Percentiles rank a stretch among this genome's conserved stretches.
Evolutionary conservation across 345 rosid species (phyloP).

Genomic region (Gossypium herbaceum): DNA sequence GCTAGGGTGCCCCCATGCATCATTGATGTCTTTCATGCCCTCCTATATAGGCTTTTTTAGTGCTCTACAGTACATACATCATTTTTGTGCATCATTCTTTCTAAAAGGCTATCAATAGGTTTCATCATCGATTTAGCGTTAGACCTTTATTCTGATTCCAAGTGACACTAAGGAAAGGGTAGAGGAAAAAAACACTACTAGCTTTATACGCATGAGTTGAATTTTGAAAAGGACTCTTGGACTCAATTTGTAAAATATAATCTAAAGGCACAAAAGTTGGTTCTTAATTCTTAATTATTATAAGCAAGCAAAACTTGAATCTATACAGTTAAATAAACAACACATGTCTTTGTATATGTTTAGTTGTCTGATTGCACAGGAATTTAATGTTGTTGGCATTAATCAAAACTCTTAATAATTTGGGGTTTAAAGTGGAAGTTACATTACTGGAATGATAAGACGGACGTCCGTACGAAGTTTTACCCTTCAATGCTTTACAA

Average conservation of each 20-base stretch:
- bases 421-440: not conserved
- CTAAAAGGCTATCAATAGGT: constrained; percentile 23
- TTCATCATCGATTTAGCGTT: constrained; percentile 18
- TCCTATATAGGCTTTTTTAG: not conserved
- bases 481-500: constrained; percentile 2
- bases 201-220: not conserved
- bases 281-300: not conserved
- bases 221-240: not conserved
- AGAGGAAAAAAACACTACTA: not conserved
- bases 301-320: too few species aligned
- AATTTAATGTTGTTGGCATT: not conserved
- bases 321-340: not conserved
- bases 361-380: not conserved
- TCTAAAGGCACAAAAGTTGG: not conserved
- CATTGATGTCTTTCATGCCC: constrained; percentile 14
- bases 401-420: constrained; percentile 10
- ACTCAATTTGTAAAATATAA: not conserved
- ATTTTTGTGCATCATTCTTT: constrained; percentile 18
- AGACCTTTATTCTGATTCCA: constrained; percentile 11
- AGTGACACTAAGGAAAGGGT: not conserved
- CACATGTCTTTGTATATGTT: not conserved
- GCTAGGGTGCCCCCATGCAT: constrained; percentile 18
- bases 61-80: not conserved
- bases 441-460: not conserved
- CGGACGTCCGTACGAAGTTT: not conserved